Percentiles rank a stretch among this genome's conserved stretches.
Conservation (phyloP, 1,284 basidiomycete species). For the Ustilago sp. region DNA sequence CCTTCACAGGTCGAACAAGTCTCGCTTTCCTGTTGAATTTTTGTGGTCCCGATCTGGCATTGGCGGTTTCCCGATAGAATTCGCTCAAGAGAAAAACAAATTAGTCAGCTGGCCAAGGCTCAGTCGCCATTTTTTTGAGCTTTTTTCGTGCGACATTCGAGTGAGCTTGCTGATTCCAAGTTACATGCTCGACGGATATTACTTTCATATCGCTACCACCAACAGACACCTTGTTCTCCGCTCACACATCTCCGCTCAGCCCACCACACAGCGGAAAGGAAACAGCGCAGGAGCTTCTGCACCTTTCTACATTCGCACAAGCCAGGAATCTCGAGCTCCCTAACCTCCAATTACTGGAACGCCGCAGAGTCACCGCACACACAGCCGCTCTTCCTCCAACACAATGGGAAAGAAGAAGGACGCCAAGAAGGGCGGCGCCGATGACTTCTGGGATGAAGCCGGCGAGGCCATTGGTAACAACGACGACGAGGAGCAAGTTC, state of each 20-base stretch:
- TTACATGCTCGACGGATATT: not conserved
- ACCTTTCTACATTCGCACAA: conserved; percentile 15
- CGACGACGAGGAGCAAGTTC: conserved; percentile 23
- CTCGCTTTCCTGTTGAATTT: conserved; percentile 1
- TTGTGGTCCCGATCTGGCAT: conserved; percentile 1
- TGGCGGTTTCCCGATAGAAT: not conserved
- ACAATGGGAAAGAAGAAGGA: conserved; percentile 66
- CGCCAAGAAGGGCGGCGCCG: conserved; percentile 59
- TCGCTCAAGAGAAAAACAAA: no score
- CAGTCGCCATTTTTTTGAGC: not conserved
- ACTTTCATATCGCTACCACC: not conserved
- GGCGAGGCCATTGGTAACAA: conserved; percentile 54
- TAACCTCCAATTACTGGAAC: not conserved
- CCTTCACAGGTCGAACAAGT: not conserved
- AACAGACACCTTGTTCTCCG: not conserved
- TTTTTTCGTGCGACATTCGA: conserved; percentile 2
- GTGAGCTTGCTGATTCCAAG: not conserved
- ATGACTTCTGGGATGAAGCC: conserved; percentile 64
- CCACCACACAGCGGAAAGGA: conserved; percentile 5
- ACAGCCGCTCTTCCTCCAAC: conserved; percentile 13
- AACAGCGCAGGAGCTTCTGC: conserved; percentile 7
- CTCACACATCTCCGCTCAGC: conserved; percentile 16
- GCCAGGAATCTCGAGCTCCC: not conserved
- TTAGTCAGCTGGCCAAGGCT: conserved; percentile 6
- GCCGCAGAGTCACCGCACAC: conserved; percentile 1